These are phyloP conservation scores for Candida qinlingensis DNA, from an alignment of 805 yeast species.

Conservation along the genomic window DNA sequence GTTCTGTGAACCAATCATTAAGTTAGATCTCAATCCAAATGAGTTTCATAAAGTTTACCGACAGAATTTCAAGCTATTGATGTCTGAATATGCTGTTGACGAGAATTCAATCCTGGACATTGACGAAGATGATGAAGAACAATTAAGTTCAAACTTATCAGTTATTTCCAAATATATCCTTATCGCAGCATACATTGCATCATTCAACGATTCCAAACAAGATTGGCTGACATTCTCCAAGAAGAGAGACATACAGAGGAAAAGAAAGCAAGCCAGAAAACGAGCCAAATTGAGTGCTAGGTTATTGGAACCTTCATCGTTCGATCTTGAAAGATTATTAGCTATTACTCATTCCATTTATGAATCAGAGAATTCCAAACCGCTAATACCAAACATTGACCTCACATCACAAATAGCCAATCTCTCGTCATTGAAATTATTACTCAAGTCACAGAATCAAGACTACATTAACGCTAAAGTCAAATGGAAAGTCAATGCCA, in stretches of 20 bases:
- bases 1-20: constrained; percentile 16
- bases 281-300: constrained; percentile 48
- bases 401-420: constrained; percentile 31
- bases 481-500: constrained; percentile 74
- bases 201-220: constrained; percentile 62
- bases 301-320: constrained; percentile 63
- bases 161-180: constrained; percentile 62
- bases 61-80: constrained; percentile 25
- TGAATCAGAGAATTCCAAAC: constrained; percentile 34
- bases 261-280: constrained; percentile 34
- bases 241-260: constrained; percentile 40
- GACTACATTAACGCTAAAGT: constrained; percentile 64
- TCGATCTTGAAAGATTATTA: constrained; percentile 71
- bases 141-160: constrained; percentile 43
- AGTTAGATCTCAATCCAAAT: constrained; percentile 9
- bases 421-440: constrained; percentile 29
- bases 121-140: constrained; percentile 7
- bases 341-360: constrained; percentile 76
- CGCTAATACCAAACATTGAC: constrained; percentile 28
- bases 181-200: constrained; percentile 79
- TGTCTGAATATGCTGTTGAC: constrained; percentile 28
- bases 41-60: constrained; percentile 26
- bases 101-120: constrained; percentile 3
- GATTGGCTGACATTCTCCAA: constrained; percentile 70
- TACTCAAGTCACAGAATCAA: constrained; percentile 29